Conservation (phyloP, 2,329 filamentous ascomycete genomes). For the Colletotrichum sp. region DNA sequence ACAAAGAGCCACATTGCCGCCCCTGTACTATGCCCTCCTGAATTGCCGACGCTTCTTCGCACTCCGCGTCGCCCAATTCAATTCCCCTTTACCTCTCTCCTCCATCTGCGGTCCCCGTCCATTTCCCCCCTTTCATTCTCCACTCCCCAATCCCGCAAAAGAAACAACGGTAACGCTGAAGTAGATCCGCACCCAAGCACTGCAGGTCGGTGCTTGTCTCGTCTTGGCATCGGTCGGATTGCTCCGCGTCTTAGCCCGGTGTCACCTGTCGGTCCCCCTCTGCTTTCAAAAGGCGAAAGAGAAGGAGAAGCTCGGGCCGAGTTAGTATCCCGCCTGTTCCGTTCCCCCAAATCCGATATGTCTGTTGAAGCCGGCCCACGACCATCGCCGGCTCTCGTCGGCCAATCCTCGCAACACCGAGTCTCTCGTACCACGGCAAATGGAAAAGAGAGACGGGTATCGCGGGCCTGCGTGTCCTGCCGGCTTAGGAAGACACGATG, state of each 20-base stretch:
- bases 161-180: neutral
- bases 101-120: neutral
- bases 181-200: neutral
- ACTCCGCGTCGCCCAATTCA: neutral
- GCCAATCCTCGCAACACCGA: neutral
- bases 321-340: neutral
- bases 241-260: neutral
- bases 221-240: neutral
- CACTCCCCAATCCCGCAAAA: neutral
- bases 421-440: slow-evolving; percentile 7
- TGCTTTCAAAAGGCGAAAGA: neutral
- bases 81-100: neutral
- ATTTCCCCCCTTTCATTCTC: neutral
- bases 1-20: neutral
- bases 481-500: slow-evolving; percentile 36
- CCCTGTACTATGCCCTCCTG: neutral
- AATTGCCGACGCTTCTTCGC: slow-evolving; percentile 5
- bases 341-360: neutral
- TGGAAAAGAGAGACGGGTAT: slow-evolving; percentile 32
- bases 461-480: slow-evolving; percentile 35
- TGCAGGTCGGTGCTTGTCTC: neutral
- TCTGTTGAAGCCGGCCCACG: slow-evolving; percentile 2
- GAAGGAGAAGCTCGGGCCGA: neutral
- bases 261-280: neutral
- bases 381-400: neutral